A percentile compares a stretch with the other conserved stretches of the same genome.
Conservation (phyloP, 2,329 filamentous ascomycete species). For the Neonectria hederae region DNA sequence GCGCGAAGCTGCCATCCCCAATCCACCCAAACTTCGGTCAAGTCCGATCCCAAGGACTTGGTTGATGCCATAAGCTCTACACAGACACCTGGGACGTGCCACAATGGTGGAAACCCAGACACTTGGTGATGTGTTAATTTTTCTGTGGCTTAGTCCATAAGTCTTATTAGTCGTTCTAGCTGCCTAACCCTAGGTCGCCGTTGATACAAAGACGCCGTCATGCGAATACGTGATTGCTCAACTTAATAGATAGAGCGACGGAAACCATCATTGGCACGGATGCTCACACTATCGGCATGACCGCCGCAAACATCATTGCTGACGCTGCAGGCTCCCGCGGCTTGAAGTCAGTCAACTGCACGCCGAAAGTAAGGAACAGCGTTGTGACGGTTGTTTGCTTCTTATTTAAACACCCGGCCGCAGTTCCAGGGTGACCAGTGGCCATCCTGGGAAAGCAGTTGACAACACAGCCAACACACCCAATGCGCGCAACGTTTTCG, state of each 20-base stretch:
- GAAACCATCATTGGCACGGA: background rate
- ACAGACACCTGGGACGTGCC: background rate
- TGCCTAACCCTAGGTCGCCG: background rate
- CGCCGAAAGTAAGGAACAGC: background rate
- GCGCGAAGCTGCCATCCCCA: background rate
- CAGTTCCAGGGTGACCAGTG: no score
- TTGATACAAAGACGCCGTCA: background rate
- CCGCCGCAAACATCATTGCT: slow-evolving; percentile 4
- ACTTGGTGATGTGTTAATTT: background rate
- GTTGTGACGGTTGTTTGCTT: background rate
- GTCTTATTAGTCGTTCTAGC: background rate
- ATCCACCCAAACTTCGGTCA: background rate
- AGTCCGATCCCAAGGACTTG: background rate
- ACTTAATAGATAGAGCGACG: slow-evolving; percentile 3
- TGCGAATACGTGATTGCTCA: background rate
- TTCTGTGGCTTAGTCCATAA: background rate
- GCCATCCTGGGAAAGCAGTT: background rate
- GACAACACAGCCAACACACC: background rate
- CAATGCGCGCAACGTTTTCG: slow-evolving; percentile 11
- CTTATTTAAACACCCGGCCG: background rate
- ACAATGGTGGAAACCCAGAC: background rate
- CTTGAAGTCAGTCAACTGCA: background rate
- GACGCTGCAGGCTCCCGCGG: background rate
- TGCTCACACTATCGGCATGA: background rate
- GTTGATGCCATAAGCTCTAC: background rate